Evolutionary conservation across 2,329 filamentous ascomycete genomes (phyloP), one percentile per base, ranked within the genome.

Genomic region (Lachnellula suecica): DNA sequence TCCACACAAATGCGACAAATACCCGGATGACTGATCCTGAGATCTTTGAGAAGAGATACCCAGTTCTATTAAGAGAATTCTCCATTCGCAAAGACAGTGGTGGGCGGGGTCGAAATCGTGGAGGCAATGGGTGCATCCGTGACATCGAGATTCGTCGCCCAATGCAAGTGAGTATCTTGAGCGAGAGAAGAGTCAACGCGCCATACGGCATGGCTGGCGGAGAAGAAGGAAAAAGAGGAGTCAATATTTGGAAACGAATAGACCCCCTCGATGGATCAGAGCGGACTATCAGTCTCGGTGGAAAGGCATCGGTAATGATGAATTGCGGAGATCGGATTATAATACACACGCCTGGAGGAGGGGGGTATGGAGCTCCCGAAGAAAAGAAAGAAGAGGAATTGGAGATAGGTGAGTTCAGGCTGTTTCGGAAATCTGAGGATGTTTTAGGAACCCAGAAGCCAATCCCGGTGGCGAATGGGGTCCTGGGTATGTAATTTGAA

Each of bases 151-250:
- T 94, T 69, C 70, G 89, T 15, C 73, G 89, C 24, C 51, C 54
- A 13, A 19, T 53, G 22, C 44, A 47, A n/a, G 44, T 65, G 2
- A 66, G 66, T n/a, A 69, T 73, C 20, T 59, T 73, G 11, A 70
- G 64, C 6, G 89, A 94, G 69, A 70, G 89, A n/a, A 73, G 90
- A 31, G 87, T 91, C 0, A 84, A 87, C 58, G 77, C 81, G 40
- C 90, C 90, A 2, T 96, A 91, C 59, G 91, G 92, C 0, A 76
- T 96, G 58, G 85, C 85, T 22, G 92, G 92, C 1, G 92, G 92
- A 4, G 85, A 84, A 47, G 86, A 91, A 53, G 92, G 84, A 0
- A 72, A 82, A 60, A 85, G 87, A 44, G 92, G 92, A 0, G 72
- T 90, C 57, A 97, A 97, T 60, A 73, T 93, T 37, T 96, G 91